Percentiles rank a stretch among this genome's conserved stretches.
phyloP scores from a whole-genome alignment of 2,329 filamentous ascomycete genomes.

The Colletotrichum tabaci region DNA sequence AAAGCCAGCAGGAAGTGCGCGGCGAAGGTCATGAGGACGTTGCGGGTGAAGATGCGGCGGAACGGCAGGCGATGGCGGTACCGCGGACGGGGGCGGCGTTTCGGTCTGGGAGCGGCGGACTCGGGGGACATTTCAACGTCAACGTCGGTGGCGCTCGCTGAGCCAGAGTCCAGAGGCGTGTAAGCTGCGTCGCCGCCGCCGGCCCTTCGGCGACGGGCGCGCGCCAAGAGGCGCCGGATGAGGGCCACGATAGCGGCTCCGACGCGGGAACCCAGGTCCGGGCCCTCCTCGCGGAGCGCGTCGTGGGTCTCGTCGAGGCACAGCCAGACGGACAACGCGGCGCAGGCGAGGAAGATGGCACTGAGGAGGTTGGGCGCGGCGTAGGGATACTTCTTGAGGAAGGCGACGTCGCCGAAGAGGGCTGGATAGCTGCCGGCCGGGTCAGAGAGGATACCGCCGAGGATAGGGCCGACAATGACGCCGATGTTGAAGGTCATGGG shows the following conservation, averaged over 20 bases:
- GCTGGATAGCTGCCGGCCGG: constrained; percentile 73
- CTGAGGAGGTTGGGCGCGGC: constrained; percentile 69
- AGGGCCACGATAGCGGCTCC: constrained; percentile 53
- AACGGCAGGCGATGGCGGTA: constrained; percentile 67
- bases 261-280: constrained; percentile 60
- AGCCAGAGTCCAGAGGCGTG: constrained; percentile 52
- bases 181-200: constrained; percentile 47
- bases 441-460: constrained; percentile 79
- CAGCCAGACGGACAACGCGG: constrained; percentile 63
- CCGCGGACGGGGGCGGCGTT: constrained; percentile 48
- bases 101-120: constrained; percentile 37
- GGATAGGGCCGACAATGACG: constrained; percentile 61
- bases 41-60: constrained; percentile 68
- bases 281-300: constrained; percentile 53
- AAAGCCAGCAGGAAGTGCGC: constrained; percentile 79
- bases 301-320: constrained; percentile 69
- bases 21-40: constrained; percentile 69
- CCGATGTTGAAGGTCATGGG: constrained; percentile 66
- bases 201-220: constrained; percentile 7
- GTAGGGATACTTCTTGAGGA: constrained; percentile 67
- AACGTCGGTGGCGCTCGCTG: constrained; percentile 43
- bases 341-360: constrained; percentile 61
- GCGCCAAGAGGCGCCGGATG: constrained; percentile 47
- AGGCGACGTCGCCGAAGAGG: constrained; percentile 61
- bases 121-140: constrained; percentile 51